Evolutionary conservation across 1,284 basidiomycete genomes (phyloP).

Genomic region (Thecaphora frezii): DNA sequence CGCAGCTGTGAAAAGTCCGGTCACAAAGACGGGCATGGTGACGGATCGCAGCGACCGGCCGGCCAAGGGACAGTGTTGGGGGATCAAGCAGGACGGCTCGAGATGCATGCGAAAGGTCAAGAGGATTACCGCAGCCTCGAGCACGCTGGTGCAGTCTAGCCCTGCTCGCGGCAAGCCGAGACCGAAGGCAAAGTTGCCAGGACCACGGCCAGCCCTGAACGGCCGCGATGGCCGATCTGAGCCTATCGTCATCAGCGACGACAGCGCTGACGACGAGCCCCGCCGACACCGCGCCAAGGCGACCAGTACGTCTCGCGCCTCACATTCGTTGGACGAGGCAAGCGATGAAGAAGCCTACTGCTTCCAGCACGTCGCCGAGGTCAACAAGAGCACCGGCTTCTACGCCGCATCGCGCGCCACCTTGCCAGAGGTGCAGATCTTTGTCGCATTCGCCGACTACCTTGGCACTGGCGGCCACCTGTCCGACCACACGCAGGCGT

Average conservation of each 20-base stretch:
- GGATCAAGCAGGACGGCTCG: slow-evolving; percentile 35
- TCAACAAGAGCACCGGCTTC: slow-evolving; percentile 37
- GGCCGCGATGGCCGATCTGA: too few relatives aligned
- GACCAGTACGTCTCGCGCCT: too few relatives aligned
- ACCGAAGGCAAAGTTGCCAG: too few relatives aligned
- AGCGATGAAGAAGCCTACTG: slow-evolving; percentile 30
- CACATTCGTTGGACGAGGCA: not conserved
- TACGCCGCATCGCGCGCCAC: slow-evolving; percentile 5
- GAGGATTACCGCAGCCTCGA: too few relatives aligned
- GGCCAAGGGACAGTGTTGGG: slow-evolving; percentile 37
- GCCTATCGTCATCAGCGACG: slow-evolving; percentile 13
- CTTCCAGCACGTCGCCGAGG: slow-evolving; percentile 37
- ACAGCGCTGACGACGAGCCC: slow-evolving; percentile 5
- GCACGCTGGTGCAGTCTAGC: too few relatives aligned
- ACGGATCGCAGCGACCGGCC: slow-evolving; percentile 12
- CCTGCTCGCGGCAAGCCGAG: too few relatives aligned
- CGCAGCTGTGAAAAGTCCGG: not conserved
- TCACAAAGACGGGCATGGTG: not conserved
- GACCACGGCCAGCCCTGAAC: too few relatives aligned
- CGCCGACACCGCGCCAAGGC: not conserved
- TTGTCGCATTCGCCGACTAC: slow-evolving; percentile 11
- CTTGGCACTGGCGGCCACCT: slow-evolving; percentile 2
- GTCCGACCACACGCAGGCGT: slow-evolving; percentile 17
- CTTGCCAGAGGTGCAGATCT: not conserved
- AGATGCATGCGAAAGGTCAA: slow-evolving; percentile 28